Conservation (phyloP, 1,139 yeast species). For the Sugiyamaella sp. region DNA sequence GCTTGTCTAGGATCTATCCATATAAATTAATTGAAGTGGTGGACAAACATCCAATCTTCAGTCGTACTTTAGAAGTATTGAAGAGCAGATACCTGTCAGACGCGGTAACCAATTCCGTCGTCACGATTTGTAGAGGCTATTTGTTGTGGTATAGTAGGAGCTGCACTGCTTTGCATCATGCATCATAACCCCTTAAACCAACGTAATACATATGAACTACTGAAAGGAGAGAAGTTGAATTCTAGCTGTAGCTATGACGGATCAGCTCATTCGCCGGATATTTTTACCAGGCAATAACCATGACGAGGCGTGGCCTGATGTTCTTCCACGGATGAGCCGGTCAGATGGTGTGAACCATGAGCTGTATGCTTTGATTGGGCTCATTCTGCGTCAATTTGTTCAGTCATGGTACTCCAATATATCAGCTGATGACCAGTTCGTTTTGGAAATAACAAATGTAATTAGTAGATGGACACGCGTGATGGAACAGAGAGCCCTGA, state of each 20-base stretch:
- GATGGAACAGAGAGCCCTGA: conserved; percentile 43
- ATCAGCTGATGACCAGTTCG: conserved; percentile 48
- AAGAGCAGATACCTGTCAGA: no score
- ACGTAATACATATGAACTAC: no score
- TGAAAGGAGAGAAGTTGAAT: neutral
- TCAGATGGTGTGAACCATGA: conserved; percentile 46
- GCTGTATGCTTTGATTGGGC: conserved; percentile 50
- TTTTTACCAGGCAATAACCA: conserved; percentile 33
- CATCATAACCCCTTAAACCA: no score
- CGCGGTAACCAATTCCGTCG: no score
- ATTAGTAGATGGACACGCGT: conserved; percentile 46
- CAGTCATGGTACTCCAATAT: conserved; percentile 50
- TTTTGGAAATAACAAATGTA: conserved; percentile 44
- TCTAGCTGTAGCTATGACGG: conserved; percentile 16
- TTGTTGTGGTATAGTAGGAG: no score
- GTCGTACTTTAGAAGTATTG: no score
- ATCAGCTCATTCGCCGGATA: conserved; percentile 36
- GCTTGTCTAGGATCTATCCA: no score
- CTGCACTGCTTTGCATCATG: no score
- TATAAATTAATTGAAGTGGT: no score
- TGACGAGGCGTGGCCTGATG: conserved; percentile 32
- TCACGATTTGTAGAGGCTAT: no score
- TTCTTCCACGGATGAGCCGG: conserved; percentile 42
- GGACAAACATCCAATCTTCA: no score
- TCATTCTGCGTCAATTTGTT: conserved; percentile 51